These are phyloP conservation scores for Solanum chiquidenum DNA, from an alignment of 257 asterid species.

Conservation along the genomic window DNA sequence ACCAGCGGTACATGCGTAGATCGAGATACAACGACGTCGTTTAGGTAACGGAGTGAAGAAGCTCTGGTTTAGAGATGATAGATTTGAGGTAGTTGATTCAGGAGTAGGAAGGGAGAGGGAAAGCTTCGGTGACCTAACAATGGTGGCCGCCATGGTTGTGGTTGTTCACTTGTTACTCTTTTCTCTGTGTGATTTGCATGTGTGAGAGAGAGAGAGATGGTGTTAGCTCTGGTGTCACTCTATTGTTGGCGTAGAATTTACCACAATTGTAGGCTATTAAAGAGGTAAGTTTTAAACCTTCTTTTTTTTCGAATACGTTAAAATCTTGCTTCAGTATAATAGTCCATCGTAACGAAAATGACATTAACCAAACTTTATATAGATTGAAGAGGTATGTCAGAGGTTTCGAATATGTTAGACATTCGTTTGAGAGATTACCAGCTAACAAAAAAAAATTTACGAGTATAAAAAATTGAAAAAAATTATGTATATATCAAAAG, in stretches of 20 bases:
- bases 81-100: slow-evolving; percentile 12
- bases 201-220: background rate
- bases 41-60: slow-evolving; percentile 10
- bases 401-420: too few species aligned
- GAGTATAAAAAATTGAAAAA: too few species aligned
- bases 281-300: background rate
- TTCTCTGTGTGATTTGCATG: background rate
- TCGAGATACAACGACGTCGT: slow-evolving; percentile 29
- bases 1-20: slow-evolving; percentile 19
- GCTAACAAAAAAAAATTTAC: accelerated
- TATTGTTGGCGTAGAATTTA: background rate
- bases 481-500: too few species aligned
- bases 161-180: background rate
- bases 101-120: slow-evolving; percentile 1
- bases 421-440: background rate
- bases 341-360: too few species aligned
- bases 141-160: slow-evolving; percentile 5
- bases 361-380: background rate
- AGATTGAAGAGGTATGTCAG: too few species aligned
- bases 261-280: background rate
- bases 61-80: background rate
- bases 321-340: background rate
- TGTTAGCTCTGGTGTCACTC: background rate
- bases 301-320: background rate
- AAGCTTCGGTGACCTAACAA: slow-evolving; percentile 25